phyloP scores from a whole-genome alignment of 148 eudicot species.

The Spergularia marina region DNA sequence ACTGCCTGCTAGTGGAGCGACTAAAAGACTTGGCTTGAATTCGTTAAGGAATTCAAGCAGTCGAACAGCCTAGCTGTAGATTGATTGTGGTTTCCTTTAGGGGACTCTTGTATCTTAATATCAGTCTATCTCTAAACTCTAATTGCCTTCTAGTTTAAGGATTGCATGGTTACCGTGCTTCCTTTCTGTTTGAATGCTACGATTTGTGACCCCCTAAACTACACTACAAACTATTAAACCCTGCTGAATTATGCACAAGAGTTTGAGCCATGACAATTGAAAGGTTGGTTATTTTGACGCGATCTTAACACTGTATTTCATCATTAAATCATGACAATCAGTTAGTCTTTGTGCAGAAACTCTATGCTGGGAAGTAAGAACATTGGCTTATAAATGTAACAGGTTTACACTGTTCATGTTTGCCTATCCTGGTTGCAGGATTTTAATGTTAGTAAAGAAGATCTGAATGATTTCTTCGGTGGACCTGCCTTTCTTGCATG shows the following conservation, averaged over 20 bases:
- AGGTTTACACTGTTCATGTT: constrained; percentile 3
- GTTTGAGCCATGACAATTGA: neutral
- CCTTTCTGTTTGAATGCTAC: neutral
- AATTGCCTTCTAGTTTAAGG: neutral
- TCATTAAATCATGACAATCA: constrained; percentile 10
- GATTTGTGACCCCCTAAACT: neutral
- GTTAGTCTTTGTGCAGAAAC: neutral
- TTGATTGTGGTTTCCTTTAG: neutral
- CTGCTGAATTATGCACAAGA: constrained; percentile 6
- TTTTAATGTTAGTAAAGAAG: constrained; percentile 60
- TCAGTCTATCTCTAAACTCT: neutral
- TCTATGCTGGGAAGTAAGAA: neutral
- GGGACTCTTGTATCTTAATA: neutral
- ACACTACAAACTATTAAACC: neutral
- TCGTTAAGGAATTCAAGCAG: neutral
- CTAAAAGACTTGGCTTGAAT: neutral
- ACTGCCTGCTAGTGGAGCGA: neutral
- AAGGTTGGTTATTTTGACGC: too few relatives aligned
- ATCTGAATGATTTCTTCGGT: constrained; percentile 80
- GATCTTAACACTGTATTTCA: neutral
- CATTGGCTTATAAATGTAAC: neutral
- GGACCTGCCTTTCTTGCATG: constrained; percentile 99
- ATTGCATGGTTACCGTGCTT: neutral
- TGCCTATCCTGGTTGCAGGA: constrained; percentile 43
- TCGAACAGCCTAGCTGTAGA: neutral